Evolutionary conservation across 2,329 filamentous ascomycete genomes (phyloP), one percentile per base, ranked within the genome.

Genomic region (Biscogniauxia sp.): DNA sequence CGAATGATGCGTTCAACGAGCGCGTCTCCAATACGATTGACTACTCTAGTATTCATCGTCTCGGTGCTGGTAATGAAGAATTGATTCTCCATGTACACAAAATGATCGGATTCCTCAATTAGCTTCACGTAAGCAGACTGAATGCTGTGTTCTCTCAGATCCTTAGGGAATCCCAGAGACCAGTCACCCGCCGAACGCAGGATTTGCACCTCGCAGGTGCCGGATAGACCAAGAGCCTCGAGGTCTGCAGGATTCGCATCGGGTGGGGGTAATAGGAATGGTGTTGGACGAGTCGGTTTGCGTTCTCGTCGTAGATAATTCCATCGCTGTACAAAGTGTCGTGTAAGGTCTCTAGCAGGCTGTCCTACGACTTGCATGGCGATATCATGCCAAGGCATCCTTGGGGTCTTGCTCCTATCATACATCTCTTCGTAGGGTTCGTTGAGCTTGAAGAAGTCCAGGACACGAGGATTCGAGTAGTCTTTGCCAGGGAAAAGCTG

Each of bases 391-490:
- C 95, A 99, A 1, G 95, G 94, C 95, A 98, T 99, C 63, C 95
- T 84, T 1, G 95, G 93, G 19, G 94, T 85, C 73, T 90, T 90
- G 62, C 87, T 89, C 58, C 95, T 89, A 75, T 98, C 92, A 71
- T 98, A 99, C 95, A 98, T 98, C 76, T 99, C 95, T 72, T 97
- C 95, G 70, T 98, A 98, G 1, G 95, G 95, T 74, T 96, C 92
- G 72, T 95, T 90, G 25, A 99, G 84, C 60, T 88, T 87, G 79
- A 92, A 97, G 73, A 99, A 99, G 74, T 99, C 95, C 69, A 96
- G 91, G 2, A 97, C 92, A 68, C 95, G 85, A 19, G 95, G 94
- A 70, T 99, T 99, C 0, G 93, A 97, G 76, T 99, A 99, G 75
- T 99, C 95, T 75, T 99, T 99, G 55, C 95, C 95, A 0, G 95